Evolutionary conservation across 352 stramenopile species (phyloP), one percentile per base, ranked within the genome.

Genomic region (Pythium periplocum): DNA sequence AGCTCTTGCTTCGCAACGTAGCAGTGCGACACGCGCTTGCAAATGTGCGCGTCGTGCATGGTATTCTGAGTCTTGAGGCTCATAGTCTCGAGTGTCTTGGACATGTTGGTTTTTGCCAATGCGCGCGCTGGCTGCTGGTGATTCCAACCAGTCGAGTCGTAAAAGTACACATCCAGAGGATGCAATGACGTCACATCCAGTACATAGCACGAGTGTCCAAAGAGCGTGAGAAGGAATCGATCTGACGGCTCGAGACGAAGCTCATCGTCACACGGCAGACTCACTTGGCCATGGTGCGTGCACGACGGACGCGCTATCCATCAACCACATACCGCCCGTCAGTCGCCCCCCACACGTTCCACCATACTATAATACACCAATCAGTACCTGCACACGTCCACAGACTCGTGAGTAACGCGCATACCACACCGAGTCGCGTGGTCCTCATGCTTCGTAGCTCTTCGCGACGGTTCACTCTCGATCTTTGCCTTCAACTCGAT

Each of bases 111-210:
- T 12, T 4, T 17, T n/a, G 3, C 17, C 37, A n/a, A 4, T 6
- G 4, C 2, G 11, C 30, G 7, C 9, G 55, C 6, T 3, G 26
- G 6, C 8, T 44, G 41, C 37, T 35, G 33, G 26, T 43, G 37
- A 10, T 11, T 45, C 55, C 55, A 62, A 3, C 34, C 41, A 10
- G 47, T 33, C 1, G 56, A 35, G 8, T 82, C 73, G 61, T 83
- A 83, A 48, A 86, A 80, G 34, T 65, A 72, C 45, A 79, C 73
- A 40, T 84, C 70, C 12, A 87, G 57, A 34, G 73, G 71, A 35
- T 67, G 49, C 1, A 55, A 54, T 4, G 76, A 73, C 33, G 57
- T 46, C 32, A 84, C 58, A 33, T 57, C 46, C 50, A 87, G 66
- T 32, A 57, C 60, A 47, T 84, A 87, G 60, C 76, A 87, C 7